Conservation (phyloP, 1,139 yeast species). For the Yamadazyma songkhlaensis region DNA sequence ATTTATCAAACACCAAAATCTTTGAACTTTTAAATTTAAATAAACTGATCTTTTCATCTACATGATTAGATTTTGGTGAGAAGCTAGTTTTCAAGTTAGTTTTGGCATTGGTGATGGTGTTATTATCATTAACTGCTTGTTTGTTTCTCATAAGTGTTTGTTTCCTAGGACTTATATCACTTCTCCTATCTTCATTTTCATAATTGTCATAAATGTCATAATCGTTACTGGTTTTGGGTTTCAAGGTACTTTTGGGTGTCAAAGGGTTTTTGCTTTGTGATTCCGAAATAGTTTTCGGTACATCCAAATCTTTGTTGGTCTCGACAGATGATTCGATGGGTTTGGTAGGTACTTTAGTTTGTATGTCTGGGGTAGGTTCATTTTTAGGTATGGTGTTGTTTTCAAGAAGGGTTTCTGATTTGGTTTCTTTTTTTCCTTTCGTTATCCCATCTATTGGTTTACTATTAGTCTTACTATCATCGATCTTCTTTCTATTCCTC, state of each 20-base stretch:
- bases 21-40: conserved; percentile 38
- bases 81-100: conserved; percentile 18
- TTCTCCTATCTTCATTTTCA: neutral
- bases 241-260: neutral
- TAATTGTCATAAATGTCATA: neutral
- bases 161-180: conserved; percentile 35
- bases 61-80: conserved; percentile 9
- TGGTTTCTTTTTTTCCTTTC: neutral
- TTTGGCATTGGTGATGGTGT: conserved; percentile 26
- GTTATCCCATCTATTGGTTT: neutral
- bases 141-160: conserved; percentile 41
- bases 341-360: neutral
- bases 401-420: no score
- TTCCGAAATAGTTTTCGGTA: no score
- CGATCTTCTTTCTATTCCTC: neutral
- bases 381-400: neutral
- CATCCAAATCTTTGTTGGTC: no score
- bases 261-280: no score
- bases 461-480: neutral
- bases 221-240: neutral
- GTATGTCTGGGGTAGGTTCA: no score
- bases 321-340: no score
- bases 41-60: conserved; percentile 38
- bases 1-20: conserved; percentile 44
- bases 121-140: conserved; percentile 24